Base-by-base conservation (phyloP, 139 green algal species). In the Chlamydomonas applanata region DNA sequence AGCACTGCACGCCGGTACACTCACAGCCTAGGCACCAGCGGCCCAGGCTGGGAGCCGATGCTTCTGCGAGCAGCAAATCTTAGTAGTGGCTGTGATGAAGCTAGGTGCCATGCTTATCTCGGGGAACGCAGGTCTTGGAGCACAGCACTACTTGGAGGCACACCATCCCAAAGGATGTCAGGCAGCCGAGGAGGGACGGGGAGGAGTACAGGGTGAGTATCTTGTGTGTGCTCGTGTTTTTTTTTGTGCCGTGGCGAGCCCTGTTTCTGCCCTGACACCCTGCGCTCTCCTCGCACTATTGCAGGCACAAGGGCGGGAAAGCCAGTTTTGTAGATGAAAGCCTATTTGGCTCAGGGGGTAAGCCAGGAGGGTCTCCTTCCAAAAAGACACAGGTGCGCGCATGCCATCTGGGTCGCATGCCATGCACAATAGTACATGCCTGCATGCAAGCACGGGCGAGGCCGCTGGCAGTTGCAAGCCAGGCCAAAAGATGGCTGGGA, bases 241-340 rank as follows among this genome's bases (percentile, higher is more conserved):
- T 63, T 17, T 5, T 13, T 17, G 54, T 63, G 14, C 54, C 54
- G 54, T 22, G 54, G 54, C 17, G 54, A 5, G 22, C 30, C 5
- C 33, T 56, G 35, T 54, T 5, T 32, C 5, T 56, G 33, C 33
- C 34, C 63, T 56, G 34, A 69, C n/a, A n/a, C 64, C 60, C 9
- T 49, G 40, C 3, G 66, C 53, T 67, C 35, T 49, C 52, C 46
- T 61, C 24, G 53, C 11, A 61, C 22, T 25, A 61, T 24, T 71
- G n/a, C 60, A 71, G 71, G 65, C 69, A 77, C 40, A 57, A 59
- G 25, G 46, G 52, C 14, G 65, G 68, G 34, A 82, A 83, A 54
- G 61, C 69, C 3, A 79, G 32, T 40, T 86, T 69, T 33, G 81
- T 86, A 4, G 81, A 86, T 70, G 81, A 86, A 56, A 69, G 44